Percentiles rank a stretch among this genome's conserved stretches.
phyloP scores from a whole-genome alignment of 139 green algal genomes.

The Tetradesmus lagerheimii region DNA sequence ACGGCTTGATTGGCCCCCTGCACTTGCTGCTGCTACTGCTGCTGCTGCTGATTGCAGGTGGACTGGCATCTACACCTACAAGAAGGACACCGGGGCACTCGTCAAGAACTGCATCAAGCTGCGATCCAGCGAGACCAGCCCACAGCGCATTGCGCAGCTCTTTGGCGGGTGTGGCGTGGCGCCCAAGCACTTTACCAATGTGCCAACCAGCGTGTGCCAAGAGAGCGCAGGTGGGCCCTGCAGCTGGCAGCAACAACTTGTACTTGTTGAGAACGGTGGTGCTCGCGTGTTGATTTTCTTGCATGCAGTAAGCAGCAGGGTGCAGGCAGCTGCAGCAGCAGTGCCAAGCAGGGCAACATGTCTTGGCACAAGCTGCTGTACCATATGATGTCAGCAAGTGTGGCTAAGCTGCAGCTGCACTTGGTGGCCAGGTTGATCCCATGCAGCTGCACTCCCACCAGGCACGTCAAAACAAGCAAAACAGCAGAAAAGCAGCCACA shows the following conservation, averaged over 20 bases:
- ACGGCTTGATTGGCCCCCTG: background rate
- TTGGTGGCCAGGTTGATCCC: too few species aligned
- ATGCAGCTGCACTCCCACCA: too few species aligned
- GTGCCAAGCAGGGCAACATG: too few species aligned
- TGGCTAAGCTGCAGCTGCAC: background rate
- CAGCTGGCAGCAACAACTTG: background rate
- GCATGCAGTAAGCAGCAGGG: too few species aligned
- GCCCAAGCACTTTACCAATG: background rate
- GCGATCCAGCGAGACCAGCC: background rate
- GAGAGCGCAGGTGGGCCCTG: background rate
- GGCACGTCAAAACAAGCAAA: background rate
- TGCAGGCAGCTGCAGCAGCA: too few species aligned
- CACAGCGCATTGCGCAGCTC: background rate
- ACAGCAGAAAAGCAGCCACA: too few species aligned
- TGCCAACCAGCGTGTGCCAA: conserved; percentile 11
- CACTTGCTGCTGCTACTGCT: background rate
- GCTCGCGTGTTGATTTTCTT: too few species aligned
- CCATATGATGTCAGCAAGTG: too few species aligned
- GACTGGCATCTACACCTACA: conserved; percentile 33
- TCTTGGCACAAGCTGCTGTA: too few species aligned
- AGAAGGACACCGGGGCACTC: background rate
- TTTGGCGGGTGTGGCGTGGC: conserved; percentile 40
- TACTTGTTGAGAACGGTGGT: background rate
- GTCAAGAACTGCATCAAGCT: conserved; percentile 1
- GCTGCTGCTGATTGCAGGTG: conserved; percentile 19